Evolutionary conservation across 2,329 filamentous ascomycete species (phyloP), one percentile per base, ranked within the genome.

Genomic region (Phialophora verrucosa): DNA sequence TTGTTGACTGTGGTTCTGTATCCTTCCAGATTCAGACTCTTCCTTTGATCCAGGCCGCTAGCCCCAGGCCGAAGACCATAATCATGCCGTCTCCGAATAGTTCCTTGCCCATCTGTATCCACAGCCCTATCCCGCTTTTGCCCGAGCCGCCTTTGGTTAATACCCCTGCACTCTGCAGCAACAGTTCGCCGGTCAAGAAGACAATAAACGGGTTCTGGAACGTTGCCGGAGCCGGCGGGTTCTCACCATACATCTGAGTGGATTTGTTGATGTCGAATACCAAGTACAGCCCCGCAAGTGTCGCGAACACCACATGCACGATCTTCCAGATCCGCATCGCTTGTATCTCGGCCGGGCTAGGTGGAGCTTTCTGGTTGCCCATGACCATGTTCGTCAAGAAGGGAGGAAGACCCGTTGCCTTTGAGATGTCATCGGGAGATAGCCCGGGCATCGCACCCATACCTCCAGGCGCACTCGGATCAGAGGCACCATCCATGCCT

Each of bases 251-350:
- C 54, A 74, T 73, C 32, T 74, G 70, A 50, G 79, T 75, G 17
- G 80, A 78, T 38, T 73, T 67, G 31, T 75, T 71, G 47, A 81
- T 72, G 17, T 77, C 65, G 31, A 78, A 74, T 0, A 81, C 68
- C 44, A 81, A 80, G 75, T 89, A 90, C 49, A 84, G 70, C 0
- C 84, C 86, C 25, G 88, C 78, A 1, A 76, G 73, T n/a, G 88
- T 74, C 3, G 86, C 82, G 73, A 88, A 87, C 17, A 88, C 54
- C 4, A 83, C 81, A 72, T 89, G 87, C 10, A 88, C 74, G 25
- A 86, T 75, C 60, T 85, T 83, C 87, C 87, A 89, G 10, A 85
- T 69, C 51, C 70, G 73, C 42, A 74, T 69, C 12, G 73, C 73
- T 61, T 76, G 75, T 69, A 78, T 74, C 66, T 79, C 75, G 54